Evolutionary conservation across 495 filamentous ascomycete species (phyloP).

Genomic region (Pyrenula massariospora): DNA sequence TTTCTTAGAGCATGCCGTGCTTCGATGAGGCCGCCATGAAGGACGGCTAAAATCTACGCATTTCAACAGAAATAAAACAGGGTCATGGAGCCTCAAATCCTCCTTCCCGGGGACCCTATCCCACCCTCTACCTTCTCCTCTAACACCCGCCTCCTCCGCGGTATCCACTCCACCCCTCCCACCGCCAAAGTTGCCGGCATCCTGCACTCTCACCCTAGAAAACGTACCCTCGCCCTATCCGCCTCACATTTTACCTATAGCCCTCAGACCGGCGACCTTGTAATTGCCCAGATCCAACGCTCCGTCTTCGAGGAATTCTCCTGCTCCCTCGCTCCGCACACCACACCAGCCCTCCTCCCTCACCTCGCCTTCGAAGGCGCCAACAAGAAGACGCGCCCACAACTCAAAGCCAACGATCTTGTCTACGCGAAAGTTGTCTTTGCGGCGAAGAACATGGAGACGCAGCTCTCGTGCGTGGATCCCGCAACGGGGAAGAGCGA

Average conservation of each 20-base stretch:
- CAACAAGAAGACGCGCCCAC: slow-evolving; percentile 81
- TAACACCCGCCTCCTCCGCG: slow-evolving; percentile 19
- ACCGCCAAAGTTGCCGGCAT: slow-evolving; percentile 69
- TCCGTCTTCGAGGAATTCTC: slow-evolving; percentile 66
- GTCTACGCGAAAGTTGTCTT: slow-evolving; percentile 71
- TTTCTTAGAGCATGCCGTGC: too few species aligned
- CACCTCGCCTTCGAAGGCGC: slow-evolving; percentile 86
- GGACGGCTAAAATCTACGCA: too few species aligned
- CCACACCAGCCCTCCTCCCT: slow-evolving; percentile 62
- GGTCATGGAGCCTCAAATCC: slow-evolving; percentile 37
- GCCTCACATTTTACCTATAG: slow-evolving; percentile 53
- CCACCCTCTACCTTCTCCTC: slow-evolving; percentile 53
- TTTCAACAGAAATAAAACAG: too few species aligned
- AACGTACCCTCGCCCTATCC: slow-evolving; percentile 41
- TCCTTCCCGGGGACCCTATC: slow-evolving; percentile 74
- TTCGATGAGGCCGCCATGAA: too few species aligned
- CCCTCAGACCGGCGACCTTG: slow-evolving; percentile 62
- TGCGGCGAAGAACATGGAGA: slow-evolving; percentile 69
- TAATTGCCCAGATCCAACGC: slow-evolving; percentile 75
- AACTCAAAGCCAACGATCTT: slow-evolving; percentile 57
- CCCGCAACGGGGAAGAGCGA: slow-evolving; percentile 79
- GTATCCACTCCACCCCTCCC: slow-evolving; percentile 58
- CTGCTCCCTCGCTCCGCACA: slow-evolving; percentile 57
- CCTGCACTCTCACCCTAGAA: slow-evolving; percentile 59
- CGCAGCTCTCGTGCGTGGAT: slow-evolving; percentile 82